Evolutionary conservation across 768 basidiomycete species (phyloP).

Genomic region (Termitomyces sp.): DNA sequence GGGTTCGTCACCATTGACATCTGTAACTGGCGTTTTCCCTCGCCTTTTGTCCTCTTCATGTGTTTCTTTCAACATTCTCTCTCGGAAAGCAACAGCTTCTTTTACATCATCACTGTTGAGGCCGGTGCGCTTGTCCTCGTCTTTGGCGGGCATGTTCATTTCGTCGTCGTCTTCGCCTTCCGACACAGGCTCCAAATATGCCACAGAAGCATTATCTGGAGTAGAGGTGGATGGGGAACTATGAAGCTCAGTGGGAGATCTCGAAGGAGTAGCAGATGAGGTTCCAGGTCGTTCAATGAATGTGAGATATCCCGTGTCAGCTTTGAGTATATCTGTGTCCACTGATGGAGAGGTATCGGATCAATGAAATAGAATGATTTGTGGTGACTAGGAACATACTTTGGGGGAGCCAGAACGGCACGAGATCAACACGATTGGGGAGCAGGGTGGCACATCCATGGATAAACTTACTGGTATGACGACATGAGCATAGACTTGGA

Average conservation of each 20-base stretch:
- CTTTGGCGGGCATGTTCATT: conserved; percentile 60
- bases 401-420: conserved; percentile 98
- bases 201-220: conserved; percentile 25
- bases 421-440: conserved; percentile 88
- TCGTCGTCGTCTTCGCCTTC: conserved; percentile 93
- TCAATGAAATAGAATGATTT: neutral
- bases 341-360: conserved; percentile 36
- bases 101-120: conserved; percentile 69
- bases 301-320: conserved; percentile 70
- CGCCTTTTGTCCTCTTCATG: conserved; percentile 24
- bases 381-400: conserved; percentile 40
- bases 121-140: conserved; percentile 81
- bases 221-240: conserved; percentile 42
- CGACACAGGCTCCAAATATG: conserved; percentile 86
- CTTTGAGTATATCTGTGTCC: conserved; percentile 95
- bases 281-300: conserved; percentile 70
- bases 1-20: conserved; percentile 3
- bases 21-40: conserved; percentile 11
- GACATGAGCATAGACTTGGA: conserved; percentile 1
- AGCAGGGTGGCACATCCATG: conserved; percentile 94
- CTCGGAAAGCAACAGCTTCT: conserved; percentile 83
- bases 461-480: conserved; percentile 72
- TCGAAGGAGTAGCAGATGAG: conserved; percentile 33
- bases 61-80: conserved; percentile 63
- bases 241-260: conserved; percentile 38